Base-by-base conservation (phyloP, 2,329 filamentous ascomycete genomes). In the Xylaria sp. region DNA sequence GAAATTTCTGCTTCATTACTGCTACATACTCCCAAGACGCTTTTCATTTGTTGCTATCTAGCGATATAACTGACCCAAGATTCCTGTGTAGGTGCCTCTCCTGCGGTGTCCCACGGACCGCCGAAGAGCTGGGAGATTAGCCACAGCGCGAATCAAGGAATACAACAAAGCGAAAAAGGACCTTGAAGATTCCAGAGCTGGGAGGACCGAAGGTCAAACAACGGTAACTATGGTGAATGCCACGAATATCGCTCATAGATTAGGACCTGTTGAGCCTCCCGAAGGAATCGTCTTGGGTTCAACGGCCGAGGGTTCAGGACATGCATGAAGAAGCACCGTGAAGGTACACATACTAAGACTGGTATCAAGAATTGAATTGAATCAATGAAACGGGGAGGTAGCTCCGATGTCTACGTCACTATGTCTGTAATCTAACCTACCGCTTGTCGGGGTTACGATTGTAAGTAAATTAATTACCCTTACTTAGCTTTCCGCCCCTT, bases 101-200 rank as follows among this genome's bases (percentile, higher is more conserved):
- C 77, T 86, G 15, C 80, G 83, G 8, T 82, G 82, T 69, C 80
- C 83, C 7, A 82, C 80, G 1, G 84, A 85, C 71, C 80, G 82
- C 66, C 80, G 81, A 48, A 76, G 81, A 64, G 76, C 82, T 56
- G 83, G 83, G 6, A 80, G 76, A 50, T 74, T 85, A 37, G 84
- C 79, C 4, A 83, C 80, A 8, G 76, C 77, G 23, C 77, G 83
- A 41, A 77, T 84, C 69, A 82, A 79, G 67, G 81, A 84, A 70
- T 85, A 84, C 67, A 81, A 77, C 54, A 81, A 77, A 70, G 78
- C 80, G 23, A 84, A 82, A 77, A 82, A 80, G 71, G 80, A 79
- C 44, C 68, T 81, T 5, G 71, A 71, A 60, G 73, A 76, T 41
- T 59, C 51, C 5, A 56, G 61, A 41, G 28, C 18, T 5, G 59